These are phyloP conservation scores for Fusarium redolens DNA, from an alignment of 2,329 filamentous ascomycete genomes.

Conservation along the genomic window DNA sequence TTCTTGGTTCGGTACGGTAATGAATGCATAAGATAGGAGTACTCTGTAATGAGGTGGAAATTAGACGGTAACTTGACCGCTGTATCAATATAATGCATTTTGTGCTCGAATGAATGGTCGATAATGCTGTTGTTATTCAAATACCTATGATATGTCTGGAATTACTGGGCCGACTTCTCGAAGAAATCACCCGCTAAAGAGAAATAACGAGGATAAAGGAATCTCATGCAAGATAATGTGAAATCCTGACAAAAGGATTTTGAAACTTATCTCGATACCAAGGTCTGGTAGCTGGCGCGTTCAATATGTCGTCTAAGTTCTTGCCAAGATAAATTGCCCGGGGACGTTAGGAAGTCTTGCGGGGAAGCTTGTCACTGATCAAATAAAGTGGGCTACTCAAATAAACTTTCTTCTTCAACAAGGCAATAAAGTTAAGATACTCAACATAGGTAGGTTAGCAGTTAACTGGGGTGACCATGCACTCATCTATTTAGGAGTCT, in stretches of 20 bases:
- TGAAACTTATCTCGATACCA: neutral
- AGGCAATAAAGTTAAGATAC: neutral
- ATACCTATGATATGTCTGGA: neutral
- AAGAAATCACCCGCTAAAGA: neutral
- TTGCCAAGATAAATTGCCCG: neutral
- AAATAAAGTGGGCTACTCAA: neutral
- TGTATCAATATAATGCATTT: constrained; percentile 27
- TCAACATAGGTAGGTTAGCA: neutral
- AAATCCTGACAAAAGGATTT: neutral
- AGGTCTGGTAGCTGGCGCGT: neutral
- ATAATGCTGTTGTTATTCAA: neutral
- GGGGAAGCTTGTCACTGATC: neutral
- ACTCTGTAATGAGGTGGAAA: constrained; percentile 28
- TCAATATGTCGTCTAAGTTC: neutral
- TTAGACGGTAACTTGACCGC: constrained; percentile 25
- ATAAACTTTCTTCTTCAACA: neutral
- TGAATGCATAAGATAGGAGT: constrained; percentile 39
- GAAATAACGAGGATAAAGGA: neutral
- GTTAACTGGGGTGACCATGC: neutral
- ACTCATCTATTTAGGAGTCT: neutral
- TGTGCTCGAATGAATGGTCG: neutral
- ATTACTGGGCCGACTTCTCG: neutral
- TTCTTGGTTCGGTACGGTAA: constrained; percentile 17
- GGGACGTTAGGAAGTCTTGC: neutral
- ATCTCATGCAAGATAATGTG: neutral